phyloP scores from a whole-genome alignment of 2,329 filamentous ascomycete genomes.

The Phialophora verrucosa region DNA sequence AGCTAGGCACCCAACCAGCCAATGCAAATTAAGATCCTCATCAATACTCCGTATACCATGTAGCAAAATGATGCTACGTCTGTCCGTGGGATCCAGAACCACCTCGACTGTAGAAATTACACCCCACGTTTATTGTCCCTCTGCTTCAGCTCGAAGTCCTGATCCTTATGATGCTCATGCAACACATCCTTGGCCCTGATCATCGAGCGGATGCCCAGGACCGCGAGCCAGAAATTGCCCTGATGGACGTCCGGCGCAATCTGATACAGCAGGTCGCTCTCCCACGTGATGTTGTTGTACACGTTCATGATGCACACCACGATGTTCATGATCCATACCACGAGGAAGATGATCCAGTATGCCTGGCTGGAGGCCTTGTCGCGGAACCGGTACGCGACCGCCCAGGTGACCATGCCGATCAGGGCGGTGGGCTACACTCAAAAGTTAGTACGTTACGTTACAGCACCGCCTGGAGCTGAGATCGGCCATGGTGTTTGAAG shows the following conservation, averaged over 20 bases:
- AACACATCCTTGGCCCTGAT: conserved; percentile 19
- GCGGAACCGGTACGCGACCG: conserved; percentile 30
- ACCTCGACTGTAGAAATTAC: not conserved
- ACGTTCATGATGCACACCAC: conserved; percentile 35
- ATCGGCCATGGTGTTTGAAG: not conserved
- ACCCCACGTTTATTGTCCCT: conserved; percentile 6
- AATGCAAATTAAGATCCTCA: not conserved
- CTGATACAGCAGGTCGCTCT: conserved; percentile 32
- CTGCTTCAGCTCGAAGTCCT: conserved; percentile 22
- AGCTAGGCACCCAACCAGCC: not conserved
- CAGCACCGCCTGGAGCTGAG: too few relatives aligned
- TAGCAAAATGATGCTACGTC: not conserved
- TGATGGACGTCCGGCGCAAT: conserved; percentile 29
- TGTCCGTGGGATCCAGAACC: not conserved
- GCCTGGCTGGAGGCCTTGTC: conserved; percentile 30
- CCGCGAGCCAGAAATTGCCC: conserved; percentile 30
- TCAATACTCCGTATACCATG: not conserved
- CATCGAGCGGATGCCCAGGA: conserved; percentile 27
- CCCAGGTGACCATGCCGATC: conserved; percentile 34
- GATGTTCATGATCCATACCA: conserved; percentile 29
- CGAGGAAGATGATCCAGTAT: conserved; percentile 34
- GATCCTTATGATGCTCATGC: conserved; percentile 10
- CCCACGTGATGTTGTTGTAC: conserved; percentile 35
- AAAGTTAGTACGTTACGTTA: conserved; percentile 8
- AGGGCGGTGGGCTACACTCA: conserved; percentile 24